Evolutionary conservation across 345 rosid species (phyloP).

Genomic region (Eutrema heterophyllum): DNA sequence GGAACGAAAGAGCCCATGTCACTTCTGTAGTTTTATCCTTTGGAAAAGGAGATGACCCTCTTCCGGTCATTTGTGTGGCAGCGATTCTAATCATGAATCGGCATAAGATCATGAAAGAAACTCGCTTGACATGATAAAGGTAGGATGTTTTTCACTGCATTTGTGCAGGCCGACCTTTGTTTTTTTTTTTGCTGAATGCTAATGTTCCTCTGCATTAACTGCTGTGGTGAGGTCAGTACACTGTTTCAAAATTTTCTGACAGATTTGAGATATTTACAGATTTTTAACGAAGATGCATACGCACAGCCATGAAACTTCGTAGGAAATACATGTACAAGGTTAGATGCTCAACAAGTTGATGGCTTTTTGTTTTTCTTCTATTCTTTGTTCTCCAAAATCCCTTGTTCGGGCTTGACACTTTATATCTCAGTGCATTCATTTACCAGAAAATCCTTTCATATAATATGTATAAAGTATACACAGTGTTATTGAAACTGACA

Average conservation of each 20-base stretch:
- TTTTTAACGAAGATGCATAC: constrained; percentile 69
- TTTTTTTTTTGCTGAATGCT: not conserved
- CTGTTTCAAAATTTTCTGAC: not conserved
- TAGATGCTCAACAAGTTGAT: constrained; percentile 5
- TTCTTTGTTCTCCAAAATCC: too few species aligned
- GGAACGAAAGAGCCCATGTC: constrained; percentile 39
- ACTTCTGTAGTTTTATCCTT: constrained; percentile 43
- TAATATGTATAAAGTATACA: too few species aligned
- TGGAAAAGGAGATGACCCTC: constrained; percentile 46
- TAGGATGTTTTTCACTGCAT: constrained; percentile 21
- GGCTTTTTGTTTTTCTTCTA: too few species aligned
- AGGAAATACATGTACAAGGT: constrained; percentile 72
- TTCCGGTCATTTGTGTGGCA: constrained; percentile 76
- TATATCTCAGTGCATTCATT: too few species aligned
- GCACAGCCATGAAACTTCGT: constrained; percentile 61
- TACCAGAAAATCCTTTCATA: too few species aligned
- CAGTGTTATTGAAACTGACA: not conserved
- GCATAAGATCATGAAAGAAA: constrained; percentile 62
- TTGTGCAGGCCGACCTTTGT: not conserved
- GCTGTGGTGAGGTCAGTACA: not conserved
- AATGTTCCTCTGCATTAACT: not conserved
- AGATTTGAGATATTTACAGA: constrained; percentile 37
- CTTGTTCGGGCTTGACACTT: too few species aligned
- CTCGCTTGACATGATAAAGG: constrained; percentile 75
- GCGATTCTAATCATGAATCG: constrained; percentile 70